Conservation (phyloP, 345 rosid species). For the Dovyalis caffra region DNA sequence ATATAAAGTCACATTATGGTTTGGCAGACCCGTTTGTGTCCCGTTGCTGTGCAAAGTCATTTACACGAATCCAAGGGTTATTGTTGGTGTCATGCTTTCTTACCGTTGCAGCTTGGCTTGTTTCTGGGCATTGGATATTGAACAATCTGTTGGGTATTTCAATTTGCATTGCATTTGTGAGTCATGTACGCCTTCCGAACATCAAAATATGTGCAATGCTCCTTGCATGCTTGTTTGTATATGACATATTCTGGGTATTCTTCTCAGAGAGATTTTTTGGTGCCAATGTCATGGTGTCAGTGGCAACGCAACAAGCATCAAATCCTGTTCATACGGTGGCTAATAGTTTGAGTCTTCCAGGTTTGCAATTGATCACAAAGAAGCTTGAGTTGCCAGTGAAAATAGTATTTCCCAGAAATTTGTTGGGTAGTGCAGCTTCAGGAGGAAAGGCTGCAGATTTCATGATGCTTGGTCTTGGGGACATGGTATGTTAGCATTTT, state of each 20-base stretch:
- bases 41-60: conserved; percentile 79
- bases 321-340: conserved; percentile 97
- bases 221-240: conserved; percentile 76
- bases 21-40: conserved; percentile 82
- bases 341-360: conserved; percentile 91
- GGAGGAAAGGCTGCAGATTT: conserved; percentile 66
- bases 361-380: conserved; percentile 86
- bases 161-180: conserved; percentile 87
- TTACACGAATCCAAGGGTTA: conserved; percentile 69
- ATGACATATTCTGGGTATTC: conserved; percentile 99
- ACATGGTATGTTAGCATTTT: conserved; percentile 63
- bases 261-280: conserved; percentile 98
- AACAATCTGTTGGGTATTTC: conserved; percentile 94
- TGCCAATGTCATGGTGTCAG: conserved; percentile 98
- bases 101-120: conserved; percentile 82
- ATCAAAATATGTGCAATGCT: conserved; percentile 91
- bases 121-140: conserved; percentile 94
- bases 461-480: conserved; percentile 99
- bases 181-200: conserved; percentile 96
- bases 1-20: conserved; percentile 58
- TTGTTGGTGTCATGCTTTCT: conserved; percentile 47
- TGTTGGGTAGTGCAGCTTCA: conserved; percentile 65
- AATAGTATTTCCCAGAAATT: conserved; percentile 80
- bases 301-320: conserved; percentile 92
- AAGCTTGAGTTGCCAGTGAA: conserved; percentile 93